These are phyloP conservation scores for Chalciporus piperatus DNA, from an alignment of 768 basidiomycete species.

Conservation along the genomic window DNA sequence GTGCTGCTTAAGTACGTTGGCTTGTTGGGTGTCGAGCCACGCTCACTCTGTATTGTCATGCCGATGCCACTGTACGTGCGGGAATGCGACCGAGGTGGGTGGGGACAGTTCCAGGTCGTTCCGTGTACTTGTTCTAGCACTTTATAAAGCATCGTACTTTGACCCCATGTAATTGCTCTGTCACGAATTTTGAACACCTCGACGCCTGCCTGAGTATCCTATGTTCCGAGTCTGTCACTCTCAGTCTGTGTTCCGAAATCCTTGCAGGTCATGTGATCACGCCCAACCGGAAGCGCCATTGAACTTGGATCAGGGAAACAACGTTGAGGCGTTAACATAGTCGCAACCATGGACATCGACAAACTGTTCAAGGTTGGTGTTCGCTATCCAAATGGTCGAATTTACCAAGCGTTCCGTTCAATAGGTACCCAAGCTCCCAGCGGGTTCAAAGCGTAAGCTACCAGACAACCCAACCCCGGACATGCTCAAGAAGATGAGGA, in stretches of 20 bases:
- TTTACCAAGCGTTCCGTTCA: not conserved
- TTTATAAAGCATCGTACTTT: not conserved
- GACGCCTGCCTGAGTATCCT: too few species aligned
- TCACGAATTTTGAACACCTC: too few species aligned
- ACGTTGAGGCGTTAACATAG: too few species aligned
- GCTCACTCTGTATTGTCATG: conserved; percentile 20
- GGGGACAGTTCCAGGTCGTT: not conserved
- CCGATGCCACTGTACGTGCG: conserved; percentile 1
- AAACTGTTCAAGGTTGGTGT: conserved; percentile 45
- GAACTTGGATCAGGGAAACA: too few species aligned
- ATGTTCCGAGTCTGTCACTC: too few species aligned
- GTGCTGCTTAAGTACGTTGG: conserved; percentile 29
- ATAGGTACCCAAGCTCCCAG: conserved; percentile 68
- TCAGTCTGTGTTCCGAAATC: too few species aligned
- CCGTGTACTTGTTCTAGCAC: not conserved
- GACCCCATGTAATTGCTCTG: not conserved
- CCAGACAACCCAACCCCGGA: conserved; percentile 76
- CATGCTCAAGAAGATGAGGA: conserved; percentile 76
- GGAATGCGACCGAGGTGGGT: conserved; percentile 8
- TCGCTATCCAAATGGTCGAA: not conserved
- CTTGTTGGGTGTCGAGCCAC: conserved; percentile 18
- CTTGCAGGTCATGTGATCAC: conserved; percentile 7
- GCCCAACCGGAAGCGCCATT: not conserved
- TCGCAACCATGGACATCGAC: conserved; percentile 45
- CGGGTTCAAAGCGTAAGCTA: conserved; percentile 67